Conservation (phyloP, 257 asterid genomes). For the Rehmannia glutinosa region DNA sequence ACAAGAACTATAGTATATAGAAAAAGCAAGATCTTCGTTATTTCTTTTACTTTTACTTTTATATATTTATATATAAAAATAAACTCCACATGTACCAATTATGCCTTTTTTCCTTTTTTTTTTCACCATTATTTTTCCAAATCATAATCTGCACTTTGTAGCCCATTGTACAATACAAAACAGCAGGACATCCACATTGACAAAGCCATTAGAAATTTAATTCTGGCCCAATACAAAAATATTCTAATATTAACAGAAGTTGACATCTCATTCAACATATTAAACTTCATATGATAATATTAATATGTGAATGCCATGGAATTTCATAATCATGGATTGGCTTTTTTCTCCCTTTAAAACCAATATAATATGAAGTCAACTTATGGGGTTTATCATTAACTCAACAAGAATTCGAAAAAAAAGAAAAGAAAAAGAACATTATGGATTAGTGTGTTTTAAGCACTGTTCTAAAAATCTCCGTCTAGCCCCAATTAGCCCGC, state of each 20-base stretch:
- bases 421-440: no score
- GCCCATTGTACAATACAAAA: slow-evolving; percentile 18
- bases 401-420: no score
- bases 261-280: not conserved
- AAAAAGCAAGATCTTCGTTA: slow-evolving; percentile 28
- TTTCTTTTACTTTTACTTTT: not conserved
- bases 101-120: not conserved
- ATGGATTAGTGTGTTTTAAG: no score
- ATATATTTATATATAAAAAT: not conserved
- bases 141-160: slow-evolving; percentile 22
- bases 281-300: not conserved
- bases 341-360: not conserved
- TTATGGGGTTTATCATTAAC: slow-evolving; percentile 1
- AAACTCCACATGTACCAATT: slow-evolving; percentile 13
- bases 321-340: not conserved
- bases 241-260: not conserved
- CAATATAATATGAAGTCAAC: slow-evolving; percentile 16
- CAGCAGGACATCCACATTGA: slow-evolving; percentile 24
- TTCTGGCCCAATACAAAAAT: not conserved
- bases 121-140: not conserved
- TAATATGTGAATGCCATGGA: not conserved
- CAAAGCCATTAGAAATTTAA: slow-evolving; percentile 1
- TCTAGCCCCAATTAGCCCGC: no score
- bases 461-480: no score
- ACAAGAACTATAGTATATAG: slow-evolving; percentile 16